Base-by-base conservation (phyloP, 495 filamentous ascomycete species). In the Letharia lupina region DNA sequence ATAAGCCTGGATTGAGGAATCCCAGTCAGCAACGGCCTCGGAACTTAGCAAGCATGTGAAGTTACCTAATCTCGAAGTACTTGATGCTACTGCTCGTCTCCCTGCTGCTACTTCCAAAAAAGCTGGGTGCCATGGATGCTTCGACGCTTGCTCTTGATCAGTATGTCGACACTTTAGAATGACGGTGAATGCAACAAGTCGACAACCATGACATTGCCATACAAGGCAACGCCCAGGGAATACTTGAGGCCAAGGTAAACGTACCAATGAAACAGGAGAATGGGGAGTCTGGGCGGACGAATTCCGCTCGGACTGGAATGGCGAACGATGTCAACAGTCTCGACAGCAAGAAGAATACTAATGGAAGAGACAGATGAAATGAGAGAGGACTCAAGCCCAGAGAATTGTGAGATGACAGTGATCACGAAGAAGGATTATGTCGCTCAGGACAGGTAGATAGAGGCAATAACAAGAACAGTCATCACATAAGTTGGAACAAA, bases 1-100 rank as follows among this genome's bases (percentile, higher is more conserved):
- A 93, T 89, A 64, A 92, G 83, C 31, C 91, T 95, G 69, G 4
- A n/a, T 18, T 37, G 2, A 18, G 6, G 31, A 20, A 35, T 16
- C 7, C 35, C 12, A 50, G 52, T 63, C 54, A 52, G 20, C 42
- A 63, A 13, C 18, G 13, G 4, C 8, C 31, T 54, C 35, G 1
- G 3, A 13, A 11, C 15, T 7, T 28, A 41, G 35, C 23, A n/a
- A 40, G 48, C 15, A 15, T n/a, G 52, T 42, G 54, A 31, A 75
- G 74, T 71, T 68, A 84, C 82, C 82, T 78, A 70, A 83, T 82
- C 72, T 84, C 81, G 68, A 84, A 83, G 63, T 80, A 82, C 69
- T 82, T 83, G 69, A 81, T 81, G 68, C 77, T 75, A 68, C 77
- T 75, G 67, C 77, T 81, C 59, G 78, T 74, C 20, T 67, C 67